These are phyloP conservation scores for Ascocoryne sarcoides DNA, from an alignment of 2,329 filamentous ascomycete species.

Conservation along the genomic window DNA sequence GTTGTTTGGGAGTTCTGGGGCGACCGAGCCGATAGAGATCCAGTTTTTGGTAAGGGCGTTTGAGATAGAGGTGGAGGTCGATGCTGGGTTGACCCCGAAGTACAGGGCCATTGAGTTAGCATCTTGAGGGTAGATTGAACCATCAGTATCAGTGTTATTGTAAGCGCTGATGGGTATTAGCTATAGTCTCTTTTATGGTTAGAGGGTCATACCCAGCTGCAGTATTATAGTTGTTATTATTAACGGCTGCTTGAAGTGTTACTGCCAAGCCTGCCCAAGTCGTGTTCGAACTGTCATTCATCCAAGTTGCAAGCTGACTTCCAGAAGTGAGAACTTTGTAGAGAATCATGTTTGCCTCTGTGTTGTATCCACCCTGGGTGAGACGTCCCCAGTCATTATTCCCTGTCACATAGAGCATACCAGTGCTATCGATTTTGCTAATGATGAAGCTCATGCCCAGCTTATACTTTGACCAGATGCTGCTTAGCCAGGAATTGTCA, in stretches of 20 bases:
- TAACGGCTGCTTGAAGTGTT: conserved; percentile 16
- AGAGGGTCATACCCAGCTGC: conserved; percentile 14
- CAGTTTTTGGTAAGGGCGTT: conserved; percentile 30
- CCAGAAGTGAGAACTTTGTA: conserved; percentile 41
- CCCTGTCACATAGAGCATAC: conserved; percentile 22
- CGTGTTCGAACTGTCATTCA: conserved; percentile 21
- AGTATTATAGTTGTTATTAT: conserved; percentile 16
- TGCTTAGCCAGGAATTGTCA: conserved; percentile 38
- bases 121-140: conserved; percentile 49
- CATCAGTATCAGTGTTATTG: conserved; percentile 37
- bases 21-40: conserved; percentile 45
- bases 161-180: conserved; percentile 16
- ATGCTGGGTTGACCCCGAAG: conserved; percentile 12
- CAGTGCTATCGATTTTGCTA: conserved; percentile 34
- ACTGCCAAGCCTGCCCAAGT: conserved; percentile 14
- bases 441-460: conserved; percentile 38
- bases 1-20: conserved; percentile 46
- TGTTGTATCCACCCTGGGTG: conserved; percentile 24
- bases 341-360: conserved; percentile 25
- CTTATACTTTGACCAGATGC: conserved; percentile 39
- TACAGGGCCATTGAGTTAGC: conserved; percentile 47
- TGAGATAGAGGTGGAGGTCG: conserved; percentile 32
- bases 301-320: conserved; percentile 36
- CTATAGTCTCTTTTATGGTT: conserved; percentile 6
- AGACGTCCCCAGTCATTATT: conserved; percentile 24